phyloP scores from a whole-genome alignment of 257 asterid genomes.

The Pogostemon cablin region DNA sequence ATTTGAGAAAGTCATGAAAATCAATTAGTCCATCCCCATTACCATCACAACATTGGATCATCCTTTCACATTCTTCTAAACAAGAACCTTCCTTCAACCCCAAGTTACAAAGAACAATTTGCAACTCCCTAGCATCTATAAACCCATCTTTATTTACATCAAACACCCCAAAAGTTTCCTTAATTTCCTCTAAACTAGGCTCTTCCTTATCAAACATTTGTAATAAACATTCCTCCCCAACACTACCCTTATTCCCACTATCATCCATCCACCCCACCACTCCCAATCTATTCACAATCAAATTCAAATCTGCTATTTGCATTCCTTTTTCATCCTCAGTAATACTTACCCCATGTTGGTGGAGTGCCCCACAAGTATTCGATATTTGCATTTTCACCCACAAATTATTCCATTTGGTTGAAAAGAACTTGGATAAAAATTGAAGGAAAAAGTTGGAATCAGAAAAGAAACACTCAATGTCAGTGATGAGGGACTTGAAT shows the following conservation, averaged over 20 bases:
- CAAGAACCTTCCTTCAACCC: constrained; percentile 40
- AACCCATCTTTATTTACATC: constrained; percentile 54
- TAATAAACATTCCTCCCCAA: constrained; percentile 27
- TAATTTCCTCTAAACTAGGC: constrained; percentile 46
- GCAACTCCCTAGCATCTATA: constrained; percentile 50
- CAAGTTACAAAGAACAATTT: constrained; percentile 39
- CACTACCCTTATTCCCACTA: constrained; percentile 7
- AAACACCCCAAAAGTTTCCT: constrained; percentile 48
- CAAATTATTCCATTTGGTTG: constrained; percentile 24
- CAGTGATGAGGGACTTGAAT: constrained; percentile 15
- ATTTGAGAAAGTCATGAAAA: constrained; percentile 39
- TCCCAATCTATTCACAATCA: constrained; percentile 39
- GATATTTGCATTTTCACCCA: constrained; percentile 18
- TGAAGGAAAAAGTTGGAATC: constrained; percentile 25
- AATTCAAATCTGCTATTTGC: constrained; percentile 29
- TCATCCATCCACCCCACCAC: constrained; percentile 34
- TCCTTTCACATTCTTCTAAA: constrained; percentile 44
- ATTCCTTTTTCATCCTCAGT: neutral
- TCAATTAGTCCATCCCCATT: constrained; percentile 48
- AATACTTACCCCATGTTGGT: neutral
- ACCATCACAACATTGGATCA: constrained; percentile 43
- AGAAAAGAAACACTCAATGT: constrained; percentile 22
- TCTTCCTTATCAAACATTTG: constrained; percentile 41
- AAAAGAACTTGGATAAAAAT: neutral
- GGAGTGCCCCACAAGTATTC: constrained; percentile 12